Evolutionary conservation across 495 filamentous ascomycete genomes (phyloP).

Genomic region (Clohesyomyces aquaticus): DNA sequence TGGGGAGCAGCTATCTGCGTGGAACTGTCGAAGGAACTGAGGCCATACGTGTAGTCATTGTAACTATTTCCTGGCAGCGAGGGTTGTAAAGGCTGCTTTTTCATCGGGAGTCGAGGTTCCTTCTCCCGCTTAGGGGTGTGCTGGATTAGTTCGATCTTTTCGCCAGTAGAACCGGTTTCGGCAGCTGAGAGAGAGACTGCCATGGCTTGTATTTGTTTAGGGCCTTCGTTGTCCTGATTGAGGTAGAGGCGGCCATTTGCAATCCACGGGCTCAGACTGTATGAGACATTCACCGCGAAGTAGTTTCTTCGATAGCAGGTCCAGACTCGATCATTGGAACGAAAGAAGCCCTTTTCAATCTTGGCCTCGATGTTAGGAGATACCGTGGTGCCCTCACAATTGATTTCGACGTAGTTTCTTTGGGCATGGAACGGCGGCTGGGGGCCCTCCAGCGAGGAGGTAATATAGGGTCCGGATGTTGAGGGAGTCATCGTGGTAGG

Average conservation of each 20-base stretch:
- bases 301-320: conserved; percentile 97
- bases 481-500: conserved; percentile 38
- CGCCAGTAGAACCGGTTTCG: conserved; percentile 74
- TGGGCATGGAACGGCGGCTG: conserved; percentile 44
- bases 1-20: conserved; percentile 13
- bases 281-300: conserved; percentile 85
- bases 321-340: conserved; percentile 82
- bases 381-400: conserved; percentile 59
- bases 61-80: conserved; percentile 55
- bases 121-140: conserved; percentile 96
- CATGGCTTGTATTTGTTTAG: conserved; percentile 64
- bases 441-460: neutral
- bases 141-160: conserved; percentile 85
- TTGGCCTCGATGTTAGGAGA: conserved; percentile 79
- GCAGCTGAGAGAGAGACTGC: conserved; percentile 88
- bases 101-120: conserved; percentile 79
- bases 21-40: conserved; percentile 28
- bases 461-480: conserved; percentile 13
- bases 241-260: conserved; percentile 39
- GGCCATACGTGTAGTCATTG: conserved; percentile 25
- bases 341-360: conserved; percentile 93
- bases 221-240: conserved; percentile 37
- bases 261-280: conserved; percentile 63
- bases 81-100: conserved; percentile 69
- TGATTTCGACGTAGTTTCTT: conserved; percentile 64